These are phyloP conservation scores for Helotiales sp. DNA, from an alignment of 2,329 filamentous ascomycete genomes.

Conservation along the genomic window DNA sequence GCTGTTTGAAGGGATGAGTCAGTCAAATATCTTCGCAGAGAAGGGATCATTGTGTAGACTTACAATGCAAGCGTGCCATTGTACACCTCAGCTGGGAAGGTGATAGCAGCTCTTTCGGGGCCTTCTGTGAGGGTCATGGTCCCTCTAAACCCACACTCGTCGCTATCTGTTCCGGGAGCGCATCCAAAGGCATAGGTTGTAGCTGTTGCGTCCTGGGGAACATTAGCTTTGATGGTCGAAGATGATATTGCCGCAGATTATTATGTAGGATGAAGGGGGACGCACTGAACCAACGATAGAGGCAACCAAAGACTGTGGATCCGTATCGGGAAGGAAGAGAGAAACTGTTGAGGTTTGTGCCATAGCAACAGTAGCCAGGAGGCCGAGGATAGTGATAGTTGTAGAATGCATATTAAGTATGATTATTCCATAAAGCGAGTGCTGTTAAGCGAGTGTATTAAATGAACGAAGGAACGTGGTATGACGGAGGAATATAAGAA, in stretches of 20 bases:
- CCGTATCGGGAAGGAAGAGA: conserved; percentile 23
- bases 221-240: background rate
- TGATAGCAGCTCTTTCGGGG: conserved; percentile 19
- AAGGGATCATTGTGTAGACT: background rate
- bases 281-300: conserved; percentile 22
- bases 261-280: background rate
- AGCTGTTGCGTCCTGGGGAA: conserved; percentile 18
- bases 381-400: conserved; percentile 20
- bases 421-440: background rate
- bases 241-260: no score
- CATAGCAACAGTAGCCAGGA: conserved; percentile 19
- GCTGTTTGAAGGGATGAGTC: conserved; percentile 5
- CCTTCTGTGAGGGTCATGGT: conserved; percentile 23
- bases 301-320: conserved; percentile 20
- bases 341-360: conserved; percentile 23
- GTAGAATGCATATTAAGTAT: conserved; percentile 16
- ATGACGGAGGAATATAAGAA: no score
- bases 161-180: conserved; percentile 3
- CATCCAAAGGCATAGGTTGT: conserved; percentile 27
- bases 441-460: background rate
- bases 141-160: conserved; percentile 14
- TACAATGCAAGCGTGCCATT: conserved; percentile 18
- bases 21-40: background rate
- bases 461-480: background rate
- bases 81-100: conserved; percentile 12